phyloP scores from a whole-genome alignment of 352 stramenopile species.

The Thalassiosira exigua region DNA sequence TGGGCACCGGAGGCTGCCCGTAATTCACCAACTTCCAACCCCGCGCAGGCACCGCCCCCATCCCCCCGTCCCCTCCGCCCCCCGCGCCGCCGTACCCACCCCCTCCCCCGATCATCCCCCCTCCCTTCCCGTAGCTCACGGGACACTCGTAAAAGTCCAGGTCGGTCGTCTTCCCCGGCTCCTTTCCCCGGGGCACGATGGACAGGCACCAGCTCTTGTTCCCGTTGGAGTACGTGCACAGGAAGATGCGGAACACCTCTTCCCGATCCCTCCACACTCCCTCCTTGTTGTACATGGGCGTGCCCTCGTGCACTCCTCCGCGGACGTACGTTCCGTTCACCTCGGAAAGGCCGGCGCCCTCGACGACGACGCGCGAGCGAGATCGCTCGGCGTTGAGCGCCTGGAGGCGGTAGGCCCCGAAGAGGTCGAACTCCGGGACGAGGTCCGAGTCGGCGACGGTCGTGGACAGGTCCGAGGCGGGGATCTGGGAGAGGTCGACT shows the following conservation, averaged over 20 bases:
- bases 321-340: constrained; percentile 56
- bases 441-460: constrained; percentile 47
- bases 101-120: constrained; percentile 1
- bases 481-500: constrained; percentile 53
- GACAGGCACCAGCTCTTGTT: constrained; percentile 54
- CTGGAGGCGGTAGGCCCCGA: constrained; percentile 50
- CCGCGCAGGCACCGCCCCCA: too few species aligned
- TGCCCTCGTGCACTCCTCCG: constrained; percentile 51
- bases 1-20: too few species aligned
- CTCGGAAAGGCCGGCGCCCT: constrained; percentile 44
- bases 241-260: constrained; percentile 53
- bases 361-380: constrained; percentile 51
- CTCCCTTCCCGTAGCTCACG: constrained; percentile 46
- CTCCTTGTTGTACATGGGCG: constrained; percentile 56
- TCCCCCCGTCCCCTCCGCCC: constrained; percentile 37
- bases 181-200: constrained; percentile 52
- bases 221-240: constrained; percentile 60
- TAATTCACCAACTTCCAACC: too few species aligned
- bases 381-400: constrained; percentile 51
- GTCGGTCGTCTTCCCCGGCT: constrained; percentile 53
- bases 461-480: constrained; percentile 44
- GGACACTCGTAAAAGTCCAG: constrained; percentile 60
- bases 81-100: constrained; percentile 9
- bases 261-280: constrained; percentile 51
- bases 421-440: constrained; percentile 39